Base-by-base conservation (phyloP, 129 eudicot genomes). In the Helichrysum umbraculigerum region DNA sequence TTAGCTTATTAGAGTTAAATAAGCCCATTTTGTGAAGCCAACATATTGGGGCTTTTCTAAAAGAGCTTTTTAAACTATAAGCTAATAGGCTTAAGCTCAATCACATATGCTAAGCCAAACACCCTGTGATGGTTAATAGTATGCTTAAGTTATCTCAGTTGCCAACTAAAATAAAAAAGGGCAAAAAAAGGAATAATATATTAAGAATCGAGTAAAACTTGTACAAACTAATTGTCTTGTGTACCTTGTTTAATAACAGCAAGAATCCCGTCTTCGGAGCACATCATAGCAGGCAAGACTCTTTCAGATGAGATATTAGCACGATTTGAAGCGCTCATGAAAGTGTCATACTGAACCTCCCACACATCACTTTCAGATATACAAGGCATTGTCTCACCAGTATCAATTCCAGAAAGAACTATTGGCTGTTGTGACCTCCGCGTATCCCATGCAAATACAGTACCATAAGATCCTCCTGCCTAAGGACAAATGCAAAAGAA, bases 401-500 rank as follows among this genome's bases (percentile, higher is more conserved):
- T 71, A 50, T 86, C 93, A 5, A 70, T 79, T 70, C 97, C 93
- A 69, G 97, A 94, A 64, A 94, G 91, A 50, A 91, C 66, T 78
- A 91, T 80, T 11, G 98, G 91, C 76, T 91, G 92, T 42, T 87
- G 90, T 35, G 86, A 91, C 87, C 90, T 81, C 56, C 98, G 88
- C 29, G 78, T 81, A 81, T 94, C 98, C 97, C 98, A 94, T 66
- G 93, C 96, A 89, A 94, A 94, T 35, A 94, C 90, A 74, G 85
- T 83, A 66, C 97, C 97, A 79, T 82, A 84, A 51, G 97, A 94
- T 30, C 98, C 97, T 84, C 98, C 98, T 87, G 98, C 93, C 98
- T 94, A 58, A 16, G 25, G n/a, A 44, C 19, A 0, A 19, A 21
- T 57, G 68, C 34, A 19, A 73, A 37, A 33, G 16, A 28, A 16